A percentile compares a stretch with the other conserved stretches of the same genome.
phyloP scores from a whole-genome alignment of 306 rosid genomes.

The Morella rubra region DNA sequence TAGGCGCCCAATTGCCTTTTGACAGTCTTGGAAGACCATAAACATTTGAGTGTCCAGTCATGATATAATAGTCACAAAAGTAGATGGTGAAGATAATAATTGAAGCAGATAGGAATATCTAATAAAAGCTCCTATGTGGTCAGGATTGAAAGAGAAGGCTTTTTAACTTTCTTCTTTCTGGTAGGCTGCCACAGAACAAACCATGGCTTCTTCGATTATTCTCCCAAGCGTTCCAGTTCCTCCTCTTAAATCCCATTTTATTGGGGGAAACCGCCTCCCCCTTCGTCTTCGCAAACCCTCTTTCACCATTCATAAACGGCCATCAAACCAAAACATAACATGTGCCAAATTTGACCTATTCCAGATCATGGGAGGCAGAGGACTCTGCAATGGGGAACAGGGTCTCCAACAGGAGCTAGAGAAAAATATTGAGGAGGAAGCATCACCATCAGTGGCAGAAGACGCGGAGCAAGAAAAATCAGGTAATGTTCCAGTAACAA shows the following conservation, averaged over 20 bases:
- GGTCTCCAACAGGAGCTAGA: constrained; percentile 64
- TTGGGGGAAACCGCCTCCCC: constrained; percentile 43
- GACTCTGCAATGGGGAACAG: constrained; percentile 75
- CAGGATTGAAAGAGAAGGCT: constrained; percentile 14
- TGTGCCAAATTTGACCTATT: constrained; percentile 62
- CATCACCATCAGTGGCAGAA: background rate
- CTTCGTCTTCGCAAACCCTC: constrained; percentile 29
- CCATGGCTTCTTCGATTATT: constrained; percentile 56
- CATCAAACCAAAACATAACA: constrained; percentile 15
- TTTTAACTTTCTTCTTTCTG: constrained; percentile 1
- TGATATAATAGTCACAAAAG: background rate
- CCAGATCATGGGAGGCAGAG: constrained; percentile 87
- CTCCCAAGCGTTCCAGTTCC: constrained; percentile 43
- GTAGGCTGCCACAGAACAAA: constrained; percentile 10
- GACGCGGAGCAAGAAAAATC: constrained; percentile 31
- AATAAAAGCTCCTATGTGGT: constrained; percentile 28
- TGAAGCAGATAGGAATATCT: constrained; percentile 32
- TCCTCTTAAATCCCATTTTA: constrained; percentile 56
- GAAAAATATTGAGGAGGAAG: constrained; percentile 31
- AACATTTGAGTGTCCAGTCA: too few species aligned
- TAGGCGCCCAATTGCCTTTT: background rate
- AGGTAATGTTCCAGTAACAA: background rate
- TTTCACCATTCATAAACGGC: constrained; percentile 33
- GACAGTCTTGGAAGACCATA: too few species aligned
- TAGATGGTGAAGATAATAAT: background rate